Percentiles rank a stretch among this genome's conserved stretches.
phyloP scores from a whole-genome alignment of 2,329 filamentous ascomycete genomes.

The Fusarium guadeloupense region DNA sequence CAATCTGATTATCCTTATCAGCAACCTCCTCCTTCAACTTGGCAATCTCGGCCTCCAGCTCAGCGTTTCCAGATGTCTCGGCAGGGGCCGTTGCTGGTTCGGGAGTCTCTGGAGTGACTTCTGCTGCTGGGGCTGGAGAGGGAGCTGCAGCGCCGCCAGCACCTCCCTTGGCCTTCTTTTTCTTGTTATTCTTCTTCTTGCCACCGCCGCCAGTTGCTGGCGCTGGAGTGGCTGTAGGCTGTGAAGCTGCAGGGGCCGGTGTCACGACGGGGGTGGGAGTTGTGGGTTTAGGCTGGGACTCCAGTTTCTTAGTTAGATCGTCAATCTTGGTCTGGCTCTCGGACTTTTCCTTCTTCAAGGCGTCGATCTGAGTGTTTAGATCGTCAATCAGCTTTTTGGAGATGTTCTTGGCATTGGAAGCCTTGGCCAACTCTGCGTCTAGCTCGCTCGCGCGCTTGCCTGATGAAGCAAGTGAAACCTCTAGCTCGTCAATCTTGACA shows the following conservation, averaged over 20 bases:
- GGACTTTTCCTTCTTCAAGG: conserved; percentile 47
- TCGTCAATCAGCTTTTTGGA: conserved; percentile 55
- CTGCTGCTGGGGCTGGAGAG: conserved; percentile 37
- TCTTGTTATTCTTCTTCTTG: conserved; percentile 77
- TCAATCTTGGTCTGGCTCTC: conserved; percentile 48
- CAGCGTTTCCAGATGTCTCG: conserved; percentile 46
- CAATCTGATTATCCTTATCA: conserved; percentile 78
- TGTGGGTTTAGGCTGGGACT: conserved; percentile 35
- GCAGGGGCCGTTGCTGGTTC: conserved; percentile 47
- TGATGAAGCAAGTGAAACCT: conserved; percentile 48
- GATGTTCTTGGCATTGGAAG: conserved; percentile 50
- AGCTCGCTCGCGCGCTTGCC: conserved; percentile 51
- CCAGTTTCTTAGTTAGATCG: conserved; percentile 57
- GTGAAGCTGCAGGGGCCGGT: conserved; percentile 38
- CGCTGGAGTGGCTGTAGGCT: conserved; percentile 40
- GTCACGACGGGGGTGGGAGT: conserved; percentile 32
- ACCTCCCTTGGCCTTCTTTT: conserved; percentile 85
- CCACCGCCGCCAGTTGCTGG: conserved; percentile 39
- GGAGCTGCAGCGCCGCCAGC: conserved; percentile 56
- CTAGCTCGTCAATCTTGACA: conserved; percentile 49
- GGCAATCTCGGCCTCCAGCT: conserved; percentile 59
- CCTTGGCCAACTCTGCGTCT: conserved; percentile 53
- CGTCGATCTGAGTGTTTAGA: conserved; percentile 51
- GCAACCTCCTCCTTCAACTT: conserved; percentile 62
- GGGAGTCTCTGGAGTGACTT: conserved; percentile 50